Evolutionary conservation across 2,329 filamentous ascomycete genomes (phyloP).

Genomic region (Aspergillus sp.): DNA sequence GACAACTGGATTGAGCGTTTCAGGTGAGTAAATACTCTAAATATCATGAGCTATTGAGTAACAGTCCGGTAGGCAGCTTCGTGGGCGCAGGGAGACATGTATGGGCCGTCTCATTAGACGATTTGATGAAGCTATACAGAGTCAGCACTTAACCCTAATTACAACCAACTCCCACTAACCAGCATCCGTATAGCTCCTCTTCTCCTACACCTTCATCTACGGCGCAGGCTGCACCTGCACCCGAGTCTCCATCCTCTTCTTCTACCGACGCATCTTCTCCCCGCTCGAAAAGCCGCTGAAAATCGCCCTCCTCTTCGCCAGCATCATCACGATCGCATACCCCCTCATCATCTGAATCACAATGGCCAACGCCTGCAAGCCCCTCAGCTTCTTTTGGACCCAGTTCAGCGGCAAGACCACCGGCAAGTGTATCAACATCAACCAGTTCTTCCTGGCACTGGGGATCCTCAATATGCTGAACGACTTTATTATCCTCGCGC

Average conservation of each 20-base stretch:
- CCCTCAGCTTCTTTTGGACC: conserved; percentile 17
- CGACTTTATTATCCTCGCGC: neutral
- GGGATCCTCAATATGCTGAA: neutral
- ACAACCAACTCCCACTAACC: neutral
- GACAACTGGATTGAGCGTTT: conserved; percentile 10
- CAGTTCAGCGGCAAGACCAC: conserved; percentile 1
- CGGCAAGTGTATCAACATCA: neutral
- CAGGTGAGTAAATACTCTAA: neutral
- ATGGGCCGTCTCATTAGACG: conserved; percentile 9
- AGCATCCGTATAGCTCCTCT: conserved; percentile 6
- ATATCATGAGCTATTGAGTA: neutral
- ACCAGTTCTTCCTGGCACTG: neutral
- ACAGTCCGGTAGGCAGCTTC: conserved; percentile 1
- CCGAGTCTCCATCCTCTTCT: conserved; percentile 23
- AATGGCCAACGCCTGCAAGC: conserved; percentile 14
- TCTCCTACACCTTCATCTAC: conserved; percentile 18
- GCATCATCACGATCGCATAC: conserved; percentile 13
- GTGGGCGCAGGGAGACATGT: conserved; percentile 14
- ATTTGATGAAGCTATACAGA: conserved; percentile 12
- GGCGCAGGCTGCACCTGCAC: conserved; percentile 15
- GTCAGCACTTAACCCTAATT: neutral
- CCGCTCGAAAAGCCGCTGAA: conserved; percentile 12
- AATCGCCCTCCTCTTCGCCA: conserved; percentile 4
- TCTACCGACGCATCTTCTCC: conserved; percentile 24
- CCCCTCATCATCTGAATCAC: conserved; percentile 13